These are phyloP conservation scores for Sphagnum fallax DNA, from an alignment of 228 moss, liverwort and hornwort species.

Conservation along the genomic window DNA sequence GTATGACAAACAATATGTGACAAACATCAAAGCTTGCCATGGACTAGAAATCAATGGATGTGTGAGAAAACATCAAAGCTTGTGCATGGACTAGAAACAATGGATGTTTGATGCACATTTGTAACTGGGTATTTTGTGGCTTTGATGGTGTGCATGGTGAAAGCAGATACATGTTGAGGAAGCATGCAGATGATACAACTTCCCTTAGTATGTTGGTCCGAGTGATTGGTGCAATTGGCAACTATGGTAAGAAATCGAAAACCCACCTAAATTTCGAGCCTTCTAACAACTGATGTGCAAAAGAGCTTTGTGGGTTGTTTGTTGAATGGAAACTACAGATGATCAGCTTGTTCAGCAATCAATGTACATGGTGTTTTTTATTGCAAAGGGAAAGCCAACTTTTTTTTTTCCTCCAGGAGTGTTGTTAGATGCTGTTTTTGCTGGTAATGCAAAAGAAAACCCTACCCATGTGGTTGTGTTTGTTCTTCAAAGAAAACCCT, in stretches of 20 bases:
- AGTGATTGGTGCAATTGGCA: constrained; percentile 48
- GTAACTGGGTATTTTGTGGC: background rate
- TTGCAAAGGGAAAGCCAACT: background rate
- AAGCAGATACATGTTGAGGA: constrained; percentile 64
- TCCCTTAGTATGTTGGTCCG: constrained; percentile 54
- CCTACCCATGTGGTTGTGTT: too few species aligned
- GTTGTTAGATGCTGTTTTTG: too few species aligned
- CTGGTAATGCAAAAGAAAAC: too few species aligned
- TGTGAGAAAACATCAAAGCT: background rate
- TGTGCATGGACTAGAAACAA: background rate
- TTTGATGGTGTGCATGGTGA: background rate
- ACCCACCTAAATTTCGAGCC: background rate
- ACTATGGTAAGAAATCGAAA: constrained; percentile 40
- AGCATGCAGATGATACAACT: constrained; percentile 69
- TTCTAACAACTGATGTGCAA: background rate
- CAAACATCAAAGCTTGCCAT: too few species aligned
- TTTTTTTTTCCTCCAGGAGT: too few species aligned
- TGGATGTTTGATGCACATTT: background rate
- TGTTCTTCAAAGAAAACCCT: too few species aligned
- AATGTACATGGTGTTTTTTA: too few species aligned
- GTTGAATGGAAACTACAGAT: too few species aligned
- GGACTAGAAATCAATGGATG: too few species aligned
- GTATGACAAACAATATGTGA: too few species aligned
- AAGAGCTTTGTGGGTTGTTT: too few species aligned
- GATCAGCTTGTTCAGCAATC: too few species aligned